Percentiles rank a stretch among this genome's conserved stretches.
phyloP scores from a whole-genome alignment of 1,284 basidiomycete species.

The Microstroma glucosiphilum region DNA sequence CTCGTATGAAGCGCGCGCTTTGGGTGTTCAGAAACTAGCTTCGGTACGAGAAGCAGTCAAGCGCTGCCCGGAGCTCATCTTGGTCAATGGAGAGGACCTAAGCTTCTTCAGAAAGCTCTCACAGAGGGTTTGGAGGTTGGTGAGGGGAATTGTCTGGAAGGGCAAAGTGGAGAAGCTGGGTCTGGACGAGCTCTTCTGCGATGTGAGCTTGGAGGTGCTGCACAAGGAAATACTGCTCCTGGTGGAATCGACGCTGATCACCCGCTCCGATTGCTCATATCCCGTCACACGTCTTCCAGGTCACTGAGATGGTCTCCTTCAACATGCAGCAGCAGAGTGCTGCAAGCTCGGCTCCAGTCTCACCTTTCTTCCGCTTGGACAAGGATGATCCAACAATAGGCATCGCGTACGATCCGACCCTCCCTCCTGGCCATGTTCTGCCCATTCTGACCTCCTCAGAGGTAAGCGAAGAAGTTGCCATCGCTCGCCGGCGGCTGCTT shows the following conservation, averaged over 20 bases:
- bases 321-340: neutral
- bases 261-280: too few relatives aligned
- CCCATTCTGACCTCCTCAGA: neutral
- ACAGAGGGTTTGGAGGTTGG: constrained; percentile 39
- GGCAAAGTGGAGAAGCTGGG: constrained; percentile 50
- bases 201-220: constrained; percentile 21
- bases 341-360: neutral
- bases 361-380: neutral
- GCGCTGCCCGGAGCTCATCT: constrained; percentile 46
- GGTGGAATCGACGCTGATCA: constrained; percentile 3
- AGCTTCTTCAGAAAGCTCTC: constrained; percentile 48
- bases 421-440: neutral
- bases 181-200: constrained; percentile 53
- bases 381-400: neutral
- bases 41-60: constrained; percentile 45
- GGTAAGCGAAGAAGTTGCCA: constrained; percentile 11
- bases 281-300: too few relatives aligned
- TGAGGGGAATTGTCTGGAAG: constrained; percentile 37
- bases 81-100: constrained; percentile 52
- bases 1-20: constrained; percentile 51
- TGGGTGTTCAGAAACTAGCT: constrained; percentile 48
- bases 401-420: neutral
- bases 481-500: constrained; percentile 20
- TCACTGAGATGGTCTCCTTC: constrained; percentile 41
- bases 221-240: neutral